Conservation (phyloP, 768 basidiomycete species). For the Podaxis pistillaris region DNA sequence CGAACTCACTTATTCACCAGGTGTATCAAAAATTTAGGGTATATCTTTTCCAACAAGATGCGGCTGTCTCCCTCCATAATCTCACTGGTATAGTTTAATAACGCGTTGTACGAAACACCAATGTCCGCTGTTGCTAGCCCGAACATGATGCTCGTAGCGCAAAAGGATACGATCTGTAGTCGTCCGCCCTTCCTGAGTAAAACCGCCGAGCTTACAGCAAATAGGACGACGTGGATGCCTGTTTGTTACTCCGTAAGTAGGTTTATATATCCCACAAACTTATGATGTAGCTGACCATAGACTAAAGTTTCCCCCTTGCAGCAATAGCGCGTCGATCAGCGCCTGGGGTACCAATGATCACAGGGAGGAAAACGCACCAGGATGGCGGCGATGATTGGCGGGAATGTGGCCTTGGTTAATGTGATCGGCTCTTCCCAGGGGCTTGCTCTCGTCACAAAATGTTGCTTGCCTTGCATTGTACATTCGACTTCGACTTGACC, state of each 20-base stretch:
- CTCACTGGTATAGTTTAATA: slow-evolving; percentile 20
- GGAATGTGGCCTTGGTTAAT: background rate
- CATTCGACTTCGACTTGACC: background rate
- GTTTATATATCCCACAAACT: background rate
- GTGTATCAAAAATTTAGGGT: slow-evolving; percentile 35
- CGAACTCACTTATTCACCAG: slow-evolving; percentile 36
- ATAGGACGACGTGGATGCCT: slow-evolving; percentile 37
- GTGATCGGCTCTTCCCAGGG: background rate
- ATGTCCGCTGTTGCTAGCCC: slow-evolving; percentile 33
- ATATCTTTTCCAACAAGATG: slow-evolving; percentile 19
- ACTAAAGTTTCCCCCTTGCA: background rate
- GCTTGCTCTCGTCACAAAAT: background rate
- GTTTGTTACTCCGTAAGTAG: background rate
- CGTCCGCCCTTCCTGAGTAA: slow-evolving; percentile 25
- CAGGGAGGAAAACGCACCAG: background rate
- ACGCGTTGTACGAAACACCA: slow-evolving; percentile 29
- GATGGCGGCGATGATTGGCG: background rate
- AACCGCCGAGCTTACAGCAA: slow-evolving; percentile 30
- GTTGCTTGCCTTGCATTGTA: background rate
- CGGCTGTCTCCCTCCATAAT: slow-evolving; percentile 17
- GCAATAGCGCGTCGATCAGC: background rate
- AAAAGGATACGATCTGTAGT: slow-evolving; percentile 29
- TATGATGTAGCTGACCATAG: background rate
- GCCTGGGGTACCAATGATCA: background rate
- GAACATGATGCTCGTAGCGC: slow-evolving; percentile 34